These are phyloP conservation scores for Huntiella savannae DNA, from an alignment of 2,329 filamentous ascomycete species.

Conservation along the genomic window DNA sequence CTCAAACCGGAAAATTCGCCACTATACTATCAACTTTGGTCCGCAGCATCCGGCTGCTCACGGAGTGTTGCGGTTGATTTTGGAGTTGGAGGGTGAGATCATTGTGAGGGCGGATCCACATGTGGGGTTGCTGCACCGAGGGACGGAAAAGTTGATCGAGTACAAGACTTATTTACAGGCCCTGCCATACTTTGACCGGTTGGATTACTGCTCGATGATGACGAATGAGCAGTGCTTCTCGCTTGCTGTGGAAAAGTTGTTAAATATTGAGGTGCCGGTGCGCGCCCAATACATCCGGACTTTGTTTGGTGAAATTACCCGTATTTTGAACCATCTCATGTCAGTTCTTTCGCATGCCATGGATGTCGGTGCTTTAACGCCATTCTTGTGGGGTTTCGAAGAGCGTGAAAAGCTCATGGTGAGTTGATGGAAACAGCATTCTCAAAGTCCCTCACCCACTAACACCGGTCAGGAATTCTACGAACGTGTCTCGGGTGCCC, in stretches of 20 bases:
- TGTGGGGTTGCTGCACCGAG: constrained; percentile 86
- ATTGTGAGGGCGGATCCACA: constrained; percentile 93
- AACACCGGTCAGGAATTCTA: constrained; percentile 75
- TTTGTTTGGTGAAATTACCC: constrained; percentile 85
- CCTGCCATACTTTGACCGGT: constrained; percentile 91
- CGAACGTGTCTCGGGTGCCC: constrained; percentile 93
- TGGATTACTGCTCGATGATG: constrained; percentile 99
- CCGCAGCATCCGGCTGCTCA: constrained; percentile 97
- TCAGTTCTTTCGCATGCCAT: constrained; percentile 92
- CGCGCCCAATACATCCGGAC: constrained; percentile 95
- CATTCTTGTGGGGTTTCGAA: constrained; percentile 98
- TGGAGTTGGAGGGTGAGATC: constrained; percentile 94
- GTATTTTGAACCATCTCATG: constrained; percentile 94
- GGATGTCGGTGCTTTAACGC: constrained; percentile 95
- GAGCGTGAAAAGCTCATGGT: constrained; percentile 99
- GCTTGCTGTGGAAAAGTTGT: constrained; percentile 87
- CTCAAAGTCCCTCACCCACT: constrained; percentile 7
- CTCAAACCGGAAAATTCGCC: constrained; percentile 66
- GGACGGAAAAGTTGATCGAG: constrained; percentile 98
- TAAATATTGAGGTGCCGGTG: constrained; percentile 90
- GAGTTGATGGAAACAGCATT: constrained; percentile 17
- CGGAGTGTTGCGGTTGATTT: constrained; percentile 90
- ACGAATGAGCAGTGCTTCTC: constrained; percentile 98
- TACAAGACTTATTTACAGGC: constrained; percentile 99
- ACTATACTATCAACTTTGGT: constrained; percentile 99